These are phyloP conservation scores for Grosmannia serpens DNA, from an alignment of 2,329 filamentous ascomycete genomes.

Conservation along the genomic window DNA sequence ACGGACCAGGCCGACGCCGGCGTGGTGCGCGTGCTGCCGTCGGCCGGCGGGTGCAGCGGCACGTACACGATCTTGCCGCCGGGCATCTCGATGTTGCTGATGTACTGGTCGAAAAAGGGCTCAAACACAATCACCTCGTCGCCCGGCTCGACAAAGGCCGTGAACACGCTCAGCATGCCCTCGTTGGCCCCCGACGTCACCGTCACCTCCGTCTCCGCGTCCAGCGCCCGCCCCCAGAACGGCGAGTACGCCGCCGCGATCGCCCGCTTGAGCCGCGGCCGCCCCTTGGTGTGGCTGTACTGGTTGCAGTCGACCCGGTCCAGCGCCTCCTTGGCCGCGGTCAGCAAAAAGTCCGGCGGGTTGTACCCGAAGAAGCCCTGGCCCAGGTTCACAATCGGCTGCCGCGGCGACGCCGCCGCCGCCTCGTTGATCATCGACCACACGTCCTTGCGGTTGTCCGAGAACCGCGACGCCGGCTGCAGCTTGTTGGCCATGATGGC, in stretches of 20 bases:
- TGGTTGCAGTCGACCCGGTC: constrained; percentile 95
- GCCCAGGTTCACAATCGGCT: constrained; percentile 43
- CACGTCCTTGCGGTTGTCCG: constrained; percentile 26
- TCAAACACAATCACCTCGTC: constrained; percentile 98
- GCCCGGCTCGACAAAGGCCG: constrained; percentile 89
- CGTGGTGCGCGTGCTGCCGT: constrained; percentile 67
- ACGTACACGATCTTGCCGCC: constrained; percentile 93
- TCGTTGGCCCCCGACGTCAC: constrained; percentile 90
- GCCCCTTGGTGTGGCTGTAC: constrained; percentile 91
- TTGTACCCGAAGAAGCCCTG: constrained; percentile 83
- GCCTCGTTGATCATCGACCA: constrained; percentile 42
- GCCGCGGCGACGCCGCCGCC: constrained; percentile 35
- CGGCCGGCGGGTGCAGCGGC: constrained; percentile 77
- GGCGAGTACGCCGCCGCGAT: constrained; percentile 88
- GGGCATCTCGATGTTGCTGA: constrained; percentile 97
- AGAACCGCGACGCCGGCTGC: constrained; percentile 25
- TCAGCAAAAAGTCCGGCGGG: constrained; percentile 77
- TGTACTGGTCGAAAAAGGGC: constrained; percentile 98
- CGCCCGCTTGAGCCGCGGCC: constrained; percentile 83
- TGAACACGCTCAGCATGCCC: constrained; percentile 93
- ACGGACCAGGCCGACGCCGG: constrained; percentile 83
- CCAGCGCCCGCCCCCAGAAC: constrained; percentile 67
- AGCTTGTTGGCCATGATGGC: constrained; percentile 16
- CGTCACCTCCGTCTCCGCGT: constrained; percentile 87
- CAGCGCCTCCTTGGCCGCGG: constrained; percentile 82